These are phyloP conservation scores for Punica granatum DNA, from an alignment of 345 rosid species.

Conservation along the genomic window DNA sequence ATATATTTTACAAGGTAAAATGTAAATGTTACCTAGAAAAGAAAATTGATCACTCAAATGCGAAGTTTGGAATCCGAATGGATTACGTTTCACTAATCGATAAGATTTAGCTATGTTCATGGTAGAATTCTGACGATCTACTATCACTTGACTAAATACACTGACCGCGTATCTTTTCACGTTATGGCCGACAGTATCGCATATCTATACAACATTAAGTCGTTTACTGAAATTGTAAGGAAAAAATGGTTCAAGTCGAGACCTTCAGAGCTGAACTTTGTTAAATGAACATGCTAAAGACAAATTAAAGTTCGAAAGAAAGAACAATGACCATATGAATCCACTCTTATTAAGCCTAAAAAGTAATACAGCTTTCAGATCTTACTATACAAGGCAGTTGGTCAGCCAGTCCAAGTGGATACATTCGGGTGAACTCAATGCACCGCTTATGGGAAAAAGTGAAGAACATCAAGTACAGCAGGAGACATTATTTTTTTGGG, in stretches of 20 bases:
- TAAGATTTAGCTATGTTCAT: too few species aligned
- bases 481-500: conserved; percentile 49
- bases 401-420: neutral
- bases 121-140: neutral
- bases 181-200: too few species aligned
- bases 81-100: too few species aligned
- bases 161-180: neutral
- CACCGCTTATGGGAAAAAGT: neutral
- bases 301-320: neutral
- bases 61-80: too few species aligned
- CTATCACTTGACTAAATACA: neutral
- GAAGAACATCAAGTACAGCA: neutral
- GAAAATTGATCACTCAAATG: too few species aligned
- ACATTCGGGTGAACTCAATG: neutral
- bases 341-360: too few species aligned
- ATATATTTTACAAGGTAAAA: too few species aligned
- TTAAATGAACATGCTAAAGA: neutral
- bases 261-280: neutral
- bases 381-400: neutral
- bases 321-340: neutral
- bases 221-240: neutral
- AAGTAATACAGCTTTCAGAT: neutral
- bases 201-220: neutral
- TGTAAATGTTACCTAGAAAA: too few species aligned
- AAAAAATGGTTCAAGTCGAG: neutral